These are phyloP conservation scores for Aspergillus jensenii DNA, from an alignment of 2,329 filamentous ascomycete species.

Conservation along the genomic window DNA sequence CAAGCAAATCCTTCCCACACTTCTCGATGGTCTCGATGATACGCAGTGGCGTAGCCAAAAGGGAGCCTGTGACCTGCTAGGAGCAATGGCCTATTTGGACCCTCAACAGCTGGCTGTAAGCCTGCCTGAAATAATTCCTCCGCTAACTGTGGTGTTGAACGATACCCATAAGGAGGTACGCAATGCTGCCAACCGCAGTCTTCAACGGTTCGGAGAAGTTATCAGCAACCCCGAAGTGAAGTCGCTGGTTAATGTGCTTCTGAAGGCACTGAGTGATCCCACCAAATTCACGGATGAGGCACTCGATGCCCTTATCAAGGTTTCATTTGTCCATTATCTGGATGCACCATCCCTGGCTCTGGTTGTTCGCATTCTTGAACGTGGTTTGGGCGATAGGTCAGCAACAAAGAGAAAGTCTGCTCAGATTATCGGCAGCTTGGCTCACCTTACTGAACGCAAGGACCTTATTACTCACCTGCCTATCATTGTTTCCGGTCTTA, in stretches of 20 bases:
- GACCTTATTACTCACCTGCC: conserved; percentile 89
- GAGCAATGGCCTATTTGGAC: conserved; percentile 98
- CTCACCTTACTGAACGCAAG: conserved; percentile 93
- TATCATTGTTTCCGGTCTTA: conserved; percentile 85
- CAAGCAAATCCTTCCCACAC: conserved; percentile 86
- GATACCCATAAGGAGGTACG: conserved; percentile 98
- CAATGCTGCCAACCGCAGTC: conserved; percentile 84
- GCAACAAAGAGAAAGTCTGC: conserved; percentile 94
- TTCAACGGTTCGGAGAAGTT: conserved; percentile 97
- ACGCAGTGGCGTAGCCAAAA: conserved; percentile 98
- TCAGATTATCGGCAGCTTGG: conserved; percentile 96
- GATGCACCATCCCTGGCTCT: conserved; percentile 93
- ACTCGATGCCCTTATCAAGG: conserved; percentile 89
- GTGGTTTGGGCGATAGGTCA: conserved; percentile 85
- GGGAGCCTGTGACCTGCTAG: conserved; percentile 92
- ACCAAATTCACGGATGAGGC: conserved; percentile 97
- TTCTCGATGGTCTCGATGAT: conserved; percentile 89
- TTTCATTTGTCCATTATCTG: conserved; percentile 98
- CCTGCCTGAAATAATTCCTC: conserved; percentile 93
- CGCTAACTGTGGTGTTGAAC: conserved; percentile 88
- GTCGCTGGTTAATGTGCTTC: conserved; percentile 81
- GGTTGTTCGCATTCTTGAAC: conserved; percentile 91
- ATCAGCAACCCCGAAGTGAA: conserved; percentile 98
- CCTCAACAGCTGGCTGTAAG: conserved; percentile 91
- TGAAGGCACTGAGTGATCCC: conserved; percentile 95